Evolutionary conservation across 1,284 basidiomycete species (phyloP).

Genomic region (Trichosporon ovoides): DNA sequence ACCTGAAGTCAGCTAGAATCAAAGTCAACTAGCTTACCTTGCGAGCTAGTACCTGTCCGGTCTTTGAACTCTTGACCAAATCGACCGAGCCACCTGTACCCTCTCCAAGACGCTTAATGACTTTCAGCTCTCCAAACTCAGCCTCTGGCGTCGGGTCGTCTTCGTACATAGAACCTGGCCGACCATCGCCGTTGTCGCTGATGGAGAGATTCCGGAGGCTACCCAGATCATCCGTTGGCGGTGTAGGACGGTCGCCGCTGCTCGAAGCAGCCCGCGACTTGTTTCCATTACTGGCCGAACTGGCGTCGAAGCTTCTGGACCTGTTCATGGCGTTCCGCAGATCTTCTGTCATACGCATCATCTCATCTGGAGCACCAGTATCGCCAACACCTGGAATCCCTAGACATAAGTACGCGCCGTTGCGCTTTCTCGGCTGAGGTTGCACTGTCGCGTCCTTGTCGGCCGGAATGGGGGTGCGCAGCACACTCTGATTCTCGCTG

Average conservation of each 20-base stretch:
- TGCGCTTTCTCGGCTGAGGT: constrained; percentile 19
- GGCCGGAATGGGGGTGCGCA: constrained; percentile 25
- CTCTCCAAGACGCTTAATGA: constrained; percentile 74
- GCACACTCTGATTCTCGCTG: constrained; percentile 10
- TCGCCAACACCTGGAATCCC: constrained; percentile 8
- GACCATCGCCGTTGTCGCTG: constrained; percentile 2
- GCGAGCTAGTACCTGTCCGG: constrained; percentile 67
- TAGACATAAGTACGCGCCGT: background rate
- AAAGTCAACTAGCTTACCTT: constrained; percentile 56
- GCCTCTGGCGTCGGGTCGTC: background rate
- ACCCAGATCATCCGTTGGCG: background rate
- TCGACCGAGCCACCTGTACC: constrained; percentile 94
- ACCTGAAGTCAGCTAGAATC: constrained; percentile 52
- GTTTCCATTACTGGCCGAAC: background rate
- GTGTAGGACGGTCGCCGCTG: background rate
- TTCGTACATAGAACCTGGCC: background rate
- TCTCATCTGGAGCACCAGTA: constrained; percentile 17
- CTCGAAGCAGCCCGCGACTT: constrained; percentile 10
- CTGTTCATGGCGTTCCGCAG: constrained; percentile 32
- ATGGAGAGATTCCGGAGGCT: constrained; percentile 4
- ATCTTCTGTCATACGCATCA: constrained; percentile 42
- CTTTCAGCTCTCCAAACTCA: constrained; percentile 58
- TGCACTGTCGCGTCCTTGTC: constrained; percentile 41
- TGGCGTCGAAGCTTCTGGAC: constrained; percentile 20
- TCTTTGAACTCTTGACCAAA: constrained; percentile 68